phyloP scores from a whole-genome alignment of 2,329 filamentous ascomycete species.

The Ophiosphaerella korrae region DNA sequence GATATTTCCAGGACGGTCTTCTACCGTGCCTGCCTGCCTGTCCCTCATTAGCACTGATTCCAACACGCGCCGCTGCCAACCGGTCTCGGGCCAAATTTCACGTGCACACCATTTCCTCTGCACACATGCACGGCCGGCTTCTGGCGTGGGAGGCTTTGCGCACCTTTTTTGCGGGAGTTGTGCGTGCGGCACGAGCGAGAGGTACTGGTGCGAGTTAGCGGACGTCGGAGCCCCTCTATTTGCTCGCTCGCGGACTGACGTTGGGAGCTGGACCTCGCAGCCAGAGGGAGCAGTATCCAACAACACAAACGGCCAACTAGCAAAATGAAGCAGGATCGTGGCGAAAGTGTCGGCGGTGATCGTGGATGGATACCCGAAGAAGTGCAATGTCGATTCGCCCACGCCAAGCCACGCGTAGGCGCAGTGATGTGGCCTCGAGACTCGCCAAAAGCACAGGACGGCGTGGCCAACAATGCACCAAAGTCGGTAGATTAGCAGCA shows the following conservation, averaged over 20 bases:
- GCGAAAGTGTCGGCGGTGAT: constrained; percentile 17
- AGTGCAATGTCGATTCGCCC: constrained; percentile 40
- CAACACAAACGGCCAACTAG: constrained; percentile 10
- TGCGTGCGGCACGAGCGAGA: constrained; percentile 32
- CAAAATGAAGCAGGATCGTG: constrained; percentile 9
- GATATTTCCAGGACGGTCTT: constrained; percentile 6
- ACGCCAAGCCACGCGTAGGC: constrained; percentile 45
- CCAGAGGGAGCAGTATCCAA: constrained; percentile 13
- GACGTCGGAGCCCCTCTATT: constrained; percentile 37
- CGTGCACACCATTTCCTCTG: background rate
- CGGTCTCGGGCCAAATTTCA: background rate
- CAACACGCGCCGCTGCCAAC: background rate
- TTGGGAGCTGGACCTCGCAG: constrained; percentile 15
- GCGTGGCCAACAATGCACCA: constrained; percentile 12
- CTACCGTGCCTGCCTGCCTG: constrained; percentile 19
- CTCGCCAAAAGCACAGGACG: constrained; percentile 28
- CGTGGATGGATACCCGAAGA: constrained; percentile 31
- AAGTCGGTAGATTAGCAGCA: background rate
- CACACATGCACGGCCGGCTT: constrained; percentile 4
- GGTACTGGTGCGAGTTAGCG: constrained; percentile 42
- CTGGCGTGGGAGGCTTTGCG: constrained; percentile 24
- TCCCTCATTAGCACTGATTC: constrained; percentile 22
- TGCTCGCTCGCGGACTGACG: constrained; percentile 32
- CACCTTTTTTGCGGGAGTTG: constrained; percentile 37
- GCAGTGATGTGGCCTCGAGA: constrained; percentile 40